phyloP scores from a whole-genome alignment of 1,284 basidiomycete species.

The Sanghuangporus sanghuang region DNA sequence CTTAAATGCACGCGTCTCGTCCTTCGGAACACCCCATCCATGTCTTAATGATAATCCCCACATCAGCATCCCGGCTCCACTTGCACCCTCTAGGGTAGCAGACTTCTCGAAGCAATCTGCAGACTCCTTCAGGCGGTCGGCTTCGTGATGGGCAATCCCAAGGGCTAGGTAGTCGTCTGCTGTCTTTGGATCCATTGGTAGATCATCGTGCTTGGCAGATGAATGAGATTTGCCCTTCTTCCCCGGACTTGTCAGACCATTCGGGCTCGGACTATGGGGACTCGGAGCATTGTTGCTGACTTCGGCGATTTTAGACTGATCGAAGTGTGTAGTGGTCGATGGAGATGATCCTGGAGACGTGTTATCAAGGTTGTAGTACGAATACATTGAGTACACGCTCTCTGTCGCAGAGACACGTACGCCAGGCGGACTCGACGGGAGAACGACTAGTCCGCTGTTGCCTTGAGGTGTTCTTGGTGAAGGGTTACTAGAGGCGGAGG shows the following conservation, averaged over 20 bases:
- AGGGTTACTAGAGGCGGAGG: neutral
- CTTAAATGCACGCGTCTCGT: slow-evolving; percentile 73
- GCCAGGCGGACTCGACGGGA: slow-evolving; percentile 27
- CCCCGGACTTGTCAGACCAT: slow-evolving; percentile 18
- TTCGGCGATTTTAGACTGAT: neutral
- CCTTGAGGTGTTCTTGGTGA: slow-evolving; percentile 13
- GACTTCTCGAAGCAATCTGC: slow-evolving; percentile 78
- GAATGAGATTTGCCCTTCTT: slow-evolving; percentile 15
- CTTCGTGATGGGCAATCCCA: slow-evolving; percentile 80
- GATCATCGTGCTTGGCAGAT: slow-evolving; percentile 31
- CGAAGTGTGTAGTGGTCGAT: slow-evolving; percentile 18
- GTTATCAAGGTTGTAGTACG: slow-evolving; percentile 55
- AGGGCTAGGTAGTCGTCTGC: slow-evolving; percentile 61
- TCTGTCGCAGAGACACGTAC: slow-evolving; percentile 35
- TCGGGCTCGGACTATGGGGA: slow-evolving; percentile 16
- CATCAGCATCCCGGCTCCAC: slow-evolving; percentile 89
- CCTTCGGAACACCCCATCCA: slow-evolving; percentile 82
- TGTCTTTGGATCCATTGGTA: slow-evolving; percentile 6
- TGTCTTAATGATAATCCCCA: slow-evolving; percentile 85
- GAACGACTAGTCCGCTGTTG: slow-evolving; percentile 15
- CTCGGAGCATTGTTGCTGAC: neutral
- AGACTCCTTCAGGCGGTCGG: slow-evolving; percentile 67
- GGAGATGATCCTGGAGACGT: slow-evolving; percentile 31
- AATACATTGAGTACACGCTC: slow-evolving; percentile 62
- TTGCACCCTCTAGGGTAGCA: slow-evolving; percentile 73